Percentiles rank a stretch among this genome's conserved stretches.
Conservation (phyloP, 176 grass and related monocot species). For the Saccharum officinarum region DNA sequence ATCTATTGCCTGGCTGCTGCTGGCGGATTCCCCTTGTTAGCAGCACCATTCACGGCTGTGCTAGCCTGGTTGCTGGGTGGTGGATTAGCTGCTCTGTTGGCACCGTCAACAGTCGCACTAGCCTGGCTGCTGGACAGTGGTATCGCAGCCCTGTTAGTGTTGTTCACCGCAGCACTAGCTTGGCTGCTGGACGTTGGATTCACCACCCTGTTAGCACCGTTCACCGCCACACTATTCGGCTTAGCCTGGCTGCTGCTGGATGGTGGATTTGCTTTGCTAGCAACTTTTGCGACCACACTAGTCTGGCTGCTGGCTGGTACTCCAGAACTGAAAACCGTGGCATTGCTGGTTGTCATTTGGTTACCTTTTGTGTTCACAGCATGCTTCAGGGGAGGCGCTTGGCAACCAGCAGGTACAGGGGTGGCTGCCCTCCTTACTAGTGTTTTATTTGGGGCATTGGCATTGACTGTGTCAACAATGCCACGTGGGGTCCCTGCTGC, state of each 20-base stretch:
- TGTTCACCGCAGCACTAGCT: too few relatives aligned
- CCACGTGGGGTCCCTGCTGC: neutral
- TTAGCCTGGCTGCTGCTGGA: conserved; percentile 10
- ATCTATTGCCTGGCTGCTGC: conserved; percentile 17
- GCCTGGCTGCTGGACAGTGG: too few relatives aligned
- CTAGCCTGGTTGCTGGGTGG: conserved; percentile 16
- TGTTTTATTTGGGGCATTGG: conserved; percentile 22
- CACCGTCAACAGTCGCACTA: neutral
- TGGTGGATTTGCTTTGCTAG: neutral
- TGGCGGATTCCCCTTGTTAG: conserved; percentile 19
- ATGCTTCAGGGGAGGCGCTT: conserved; percentile 35
- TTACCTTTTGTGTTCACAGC: neutral
- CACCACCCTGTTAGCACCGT: neutral
- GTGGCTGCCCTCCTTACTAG: conserved; percentile 13
- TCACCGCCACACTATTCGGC: neutral
- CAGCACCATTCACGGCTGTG: neutral
- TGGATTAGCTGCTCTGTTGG: neutral
- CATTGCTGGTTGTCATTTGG: conserved; percentile 6
- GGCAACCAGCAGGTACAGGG: neutral
- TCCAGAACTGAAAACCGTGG: neutral
- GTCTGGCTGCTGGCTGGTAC: conserved; percentile 15
- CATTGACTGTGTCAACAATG: conserved; percentile 29
- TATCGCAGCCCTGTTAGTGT: too few relatives aligned
- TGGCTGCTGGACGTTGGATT: too few relatives aligned
- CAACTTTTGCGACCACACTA: neutral